Conservation (phyloP, 345 rosid genomes). For the Aquilaria sinensis region DNA sequence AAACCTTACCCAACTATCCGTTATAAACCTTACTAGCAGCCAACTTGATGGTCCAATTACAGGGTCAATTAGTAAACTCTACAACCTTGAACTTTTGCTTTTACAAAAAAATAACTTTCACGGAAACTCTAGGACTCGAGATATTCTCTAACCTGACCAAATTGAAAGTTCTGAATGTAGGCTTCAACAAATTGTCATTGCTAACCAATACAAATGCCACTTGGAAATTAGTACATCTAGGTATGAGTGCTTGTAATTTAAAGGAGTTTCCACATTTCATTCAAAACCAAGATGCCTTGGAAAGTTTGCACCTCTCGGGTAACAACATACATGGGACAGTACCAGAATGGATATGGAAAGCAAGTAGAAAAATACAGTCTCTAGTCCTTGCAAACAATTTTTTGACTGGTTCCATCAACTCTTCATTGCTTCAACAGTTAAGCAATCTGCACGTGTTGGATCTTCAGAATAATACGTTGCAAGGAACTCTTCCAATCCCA, state of each 20-base stretch:
- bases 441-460: neutral
- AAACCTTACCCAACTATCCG: neutral
- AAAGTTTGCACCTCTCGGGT: no score
- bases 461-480: neutral
- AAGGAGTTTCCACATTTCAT: no score
- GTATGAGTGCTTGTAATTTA: no score
- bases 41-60: conserved; percentile 18
- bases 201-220: neutral
- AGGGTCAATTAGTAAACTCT: neutral
- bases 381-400: neutral
- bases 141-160: neutral
- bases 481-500: neutral
- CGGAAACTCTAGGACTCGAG: neutral
- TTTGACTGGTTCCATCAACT: neutral
- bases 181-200: neutral
- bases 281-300: no score
- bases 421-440: neutral
- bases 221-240: neutral
- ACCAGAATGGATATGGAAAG: neutral
- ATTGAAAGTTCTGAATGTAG: neutral
- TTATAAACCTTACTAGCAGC: neutral
- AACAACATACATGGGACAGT: neutral
- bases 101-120: neutral
- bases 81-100: neutral
- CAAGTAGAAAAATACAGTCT: neutral